A percentile compares a stretch with the other conserved stretches of the same genome.
Conservation (phyloP, 2,329 filamentous ascomycete species). For the Diaporthe eres region DNA sequence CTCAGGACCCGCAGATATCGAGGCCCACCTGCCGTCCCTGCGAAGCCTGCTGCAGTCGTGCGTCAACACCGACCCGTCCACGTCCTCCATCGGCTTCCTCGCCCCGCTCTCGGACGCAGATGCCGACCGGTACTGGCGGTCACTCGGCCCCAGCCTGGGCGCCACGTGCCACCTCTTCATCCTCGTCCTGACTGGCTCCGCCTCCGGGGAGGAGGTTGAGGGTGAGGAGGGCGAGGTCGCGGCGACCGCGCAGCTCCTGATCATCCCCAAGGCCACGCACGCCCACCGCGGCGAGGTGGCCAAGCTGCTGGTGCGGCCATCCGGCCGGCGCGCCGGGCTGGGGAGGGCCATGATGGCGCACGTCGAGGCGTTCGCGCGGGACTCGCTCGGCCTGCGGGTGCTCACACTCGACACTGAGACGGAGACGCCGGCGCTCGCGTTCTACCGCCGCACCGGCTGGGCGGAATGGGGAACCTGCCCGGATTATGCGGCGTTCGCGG, state of each 20-base stretch:
- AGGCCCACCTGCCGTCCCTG: constrained; percentile 44
- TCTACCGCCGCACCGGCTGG: constrained; percentile 48
- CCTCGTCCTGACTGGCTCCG: constrained; percentile 19
- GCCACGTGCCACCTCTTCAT: constrained; percentile 43
- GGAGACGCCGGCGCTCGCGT: constrained; percentile 46
- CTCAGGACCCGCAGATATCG: constrained; percentile 19
- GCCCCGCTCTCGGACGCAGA: constrained; percentile 46
- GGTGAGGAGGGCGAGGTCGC: constrained; percentile 37
- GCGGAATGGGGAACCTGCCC: constrained; percentile 49
- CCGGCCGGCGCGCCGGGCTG: constrained; percentile 44
- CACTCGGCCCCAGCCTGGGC: constrained; percentile 37
- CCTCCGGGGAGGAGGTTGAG: neutral
- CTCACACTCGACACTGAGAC: constrained; percentile 49
- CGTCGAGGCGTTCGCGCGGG: constrained; percentile 44
- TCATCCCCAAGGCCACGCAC: constrained; percentile 47
- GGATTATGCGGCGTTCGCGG: constrained; percentile 45
- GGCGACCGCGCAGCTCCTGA: constrained; percentile 45
- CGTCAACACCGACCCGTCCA: constrained; percentile 47
- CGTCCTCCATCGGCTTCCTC: constrained; percentile 49
- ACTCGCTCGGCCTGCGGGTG: constrained; percentile 43
- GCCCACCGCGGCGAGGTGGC: constrained; percentile 47
- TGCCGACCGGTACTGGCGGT: constrained; percentile 45
- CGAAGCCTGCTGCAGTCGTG: constrained; percentile 46
- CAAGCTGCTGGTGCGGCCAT: constrained; percentile 48
- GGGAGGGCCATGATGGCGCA: constrained; percentile 46